These are phyloP conservation scores for Alternaria brassicicola DNA, from an alignment of 2,329 filamentous ascomycete genomes.

Conservation along the genomic window DNA sequence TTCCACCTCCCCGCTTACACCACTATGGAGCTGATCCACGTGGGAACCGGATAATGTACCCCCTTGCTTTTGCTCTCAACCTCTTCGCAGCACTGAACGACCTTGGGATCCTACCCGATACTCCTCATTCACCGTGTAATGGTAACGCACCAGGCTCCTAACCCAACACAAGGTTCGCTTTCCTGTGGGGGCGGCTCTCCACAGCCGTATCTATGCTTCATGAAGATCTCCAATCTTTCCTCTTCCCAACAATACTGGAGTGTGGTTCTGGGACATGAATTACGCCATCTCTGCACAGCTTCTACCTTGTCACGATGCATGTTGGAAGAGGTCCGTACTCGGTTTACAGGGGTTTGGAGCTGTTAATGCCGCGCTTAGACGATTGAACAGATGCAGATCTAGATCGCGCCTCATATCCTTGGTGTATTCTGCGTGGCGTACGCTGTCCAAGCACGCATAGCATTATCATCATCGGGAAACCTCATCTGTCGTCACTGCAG, in stretches of 20 bases:
- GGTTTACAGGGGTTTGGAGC: not conserved
- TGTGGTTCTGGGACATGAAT: not conserved
- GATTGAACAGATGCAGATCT: not conserved
- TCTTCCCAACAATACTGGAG: not conserved
- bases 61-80: not conserved
- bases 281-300: not conserved
- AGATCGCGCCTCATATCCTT: too few species aligned
- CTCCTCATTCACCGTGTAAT: not conserved
- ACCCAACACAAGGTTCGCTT: not conserved
- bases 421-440: not conserved
- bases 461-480: not conserved
- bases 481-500: not conserved
- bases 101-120: not conserved
- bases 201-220: not conserved
- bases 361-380: not conserved
- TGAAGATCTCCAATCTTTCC: not conserved
- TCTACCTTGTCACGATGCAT: not conserved
- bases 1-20: conserved; percentile 14
- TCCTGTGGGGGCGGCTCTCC: conserved; percentile 2
- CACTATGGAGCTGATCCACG: conserved; percentile 10
- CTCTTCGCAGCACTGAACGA: not conserved
- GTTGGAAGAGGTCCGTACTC: not conserved
- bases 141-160: not conserved
- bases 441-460: not conserved
- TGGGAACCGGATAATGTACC: conserved; percentile 3